A percentile compares a stretch with the other conserved stretches of the same genome.
phyloP scores from a whole-genome alignment of 2,329 filamentous ascomycete species.

The Myriosclerotinia scirpicola region DNA sequence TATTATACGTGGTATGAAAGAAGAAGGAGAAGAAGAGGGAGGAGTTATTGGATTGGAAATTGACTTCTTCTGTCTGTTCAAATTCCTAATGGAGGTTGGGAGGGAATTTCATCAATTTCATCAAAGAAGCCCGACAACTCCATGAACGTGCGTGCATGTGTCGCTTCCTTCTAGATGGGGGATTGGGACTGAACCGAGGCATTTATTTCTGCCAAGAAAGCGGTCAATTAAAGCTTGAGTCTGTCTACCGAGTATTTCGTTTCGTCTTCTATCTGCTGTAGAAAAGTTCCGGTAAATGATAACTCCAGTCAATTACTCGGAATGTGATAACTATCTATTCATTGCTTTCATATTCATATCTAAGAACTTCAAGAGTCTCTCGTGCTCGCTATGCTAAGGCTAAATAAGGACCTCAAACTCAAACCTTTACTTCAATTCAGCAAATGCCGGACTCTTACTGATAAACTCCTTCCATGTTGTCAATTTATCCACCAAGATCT shows the following conservation, averaged over 20 bases:
- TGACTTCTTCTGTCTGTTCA: too few species aligned
- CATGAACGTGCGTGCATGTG: too few species aligned
- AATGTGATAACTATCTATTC: too few species aligned
- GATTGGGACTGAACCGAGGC: constrained; percentile 14
- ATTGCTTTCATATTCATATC: too few species aligned
- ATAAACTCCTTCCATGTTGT: constrained; percentile 47
- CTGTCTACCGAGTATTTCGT: too few species aligned
- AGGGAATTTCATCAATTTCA: not conserved
- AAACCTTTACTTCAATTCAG: constrained; percentile 41
- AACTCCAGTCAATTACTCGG: too few species aligned
- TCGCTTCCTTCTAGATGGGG: too few species aligned
- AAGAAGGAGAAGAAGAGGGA: not conserved
- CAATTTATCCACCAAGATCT: constrained; percentile 43
- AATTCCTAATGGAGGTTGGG: constrained; percentile 16
- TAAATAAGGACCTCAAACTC: too few species aligned
- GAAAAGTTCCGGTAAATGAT: too few species aligned
- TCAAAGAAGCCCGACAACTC: too few species aligned
- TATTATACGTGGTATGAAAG: not conserved
- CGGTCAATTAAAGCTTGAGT: not conserved
- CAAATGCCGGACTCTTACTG: constrained; percentile 41
- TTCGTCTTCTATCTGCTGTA: too few species aligned
- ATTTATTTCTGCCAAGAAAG: constrained; percentile 9
- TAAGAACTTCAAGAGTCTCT: not conserved
- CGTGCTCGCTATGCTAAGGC: too few species aligned
- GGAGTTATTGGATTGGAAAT: not conserved